Base-by-base conservation (phyloP, 768 basidiomycete species). In the Favolaschia claudopus region DNA sequence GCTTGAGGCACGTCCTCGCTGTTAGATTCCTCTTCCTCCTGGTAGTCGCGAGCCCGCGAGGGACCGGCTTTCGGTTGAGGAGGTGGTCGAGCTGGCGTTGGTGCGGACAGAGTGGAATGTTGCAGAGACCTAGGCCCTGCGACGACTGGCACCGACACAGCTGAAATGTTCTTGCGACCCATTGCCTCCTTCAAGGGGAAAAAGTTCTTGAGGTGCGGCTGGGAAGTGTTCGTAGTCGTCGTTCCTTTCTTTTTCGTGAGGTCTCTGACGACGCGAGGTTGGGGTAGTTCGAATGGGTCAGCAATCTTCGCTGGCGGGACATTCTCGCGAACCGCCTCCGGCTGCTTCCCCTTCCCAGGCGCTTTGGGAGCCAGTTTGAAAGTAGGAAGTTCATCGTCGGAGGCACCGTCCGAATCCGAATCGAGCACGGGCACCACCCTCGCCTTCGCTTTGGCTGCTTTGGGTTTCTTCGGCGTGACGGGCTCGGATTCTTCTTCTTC, bases 231-330 rank as follows among this genome's bases (percentile, higher is more conserved):
- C 32, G 44, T 44, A 48, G 24, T 47, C 34, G 56, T 32, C 42
- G 63, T 70, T 42, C 32, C 54, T 20, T 49, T 58, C 22, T 33
- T 28, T 32, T 65, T 68, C 13, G 68, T 69, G 42, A 67, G 47
- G 39, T 69, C 65, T 24, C 64, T 49, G 29, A 70, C 53, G 13
- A 56, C 38, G 12, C 45, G 68, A 12, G 55, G 37, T 14, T 50
- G 28, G 15, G 50, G 40, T 9, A n/a, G 6, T 2, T 7, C 47
- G 25, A 49, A 48, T 10, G 58, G 45, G 20, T 49, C 45, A 19
- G 13, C 44, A 7, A 19, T 25, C n/a, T 47, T 36, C 24, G 44
- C 17, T 14, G 36, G 15, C 12, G 34, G 25, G n/a, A 33, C 32
- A 14, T 25, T 13, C 7, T 20, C 39, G 4, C 2, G 17, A 2